phyloP scores from a whole-genome alignment of 768 basidiomycete genomes.

The Mycena alexandri region DNA sequence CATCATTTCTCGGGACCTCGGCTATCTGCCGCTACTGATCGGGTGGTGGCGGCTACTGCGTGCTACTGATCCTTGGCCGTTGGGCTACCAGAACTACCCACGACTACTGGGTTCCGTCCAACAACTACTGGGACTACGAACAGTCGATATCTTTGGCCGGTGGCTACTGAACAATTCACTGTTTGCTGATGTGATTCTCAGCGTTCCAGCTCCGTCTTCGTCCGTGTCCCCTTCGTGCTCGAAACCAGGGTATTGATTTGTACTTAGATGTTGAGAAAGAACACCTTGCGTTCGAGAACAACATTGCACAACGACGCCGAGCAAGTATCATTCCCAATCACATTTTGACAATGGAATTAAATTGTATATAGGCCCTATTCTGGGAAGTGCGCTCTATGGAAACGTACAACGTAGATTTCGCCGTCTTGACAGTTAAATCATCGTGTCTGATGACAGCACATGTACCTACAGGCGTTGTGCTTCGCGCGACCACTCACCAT shows the following conservation, averaged over 20 bases:
- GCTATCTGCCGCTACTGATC: too few species aligned
- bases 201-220: constrained; percentile 17
- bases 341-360: not conserved
- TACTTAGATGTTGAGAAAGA: constrained; percentile 14
- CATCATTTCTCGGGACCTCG: too few species aligned
- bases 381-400: constrained; percentile 27
- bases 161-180: too few species aligned
- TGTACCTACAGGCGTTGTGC: constrained; percentile 40
- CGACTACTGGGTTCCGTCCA: too few species aligned
- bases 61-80: too few species aligned
- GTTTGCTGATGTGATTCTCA: not conserved
- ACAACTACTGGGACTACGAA: too few species aligned
- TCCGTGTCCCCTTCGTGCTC: not conserved
- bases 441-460: not conserved
- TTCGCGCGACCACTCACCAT: constrained; percentile 39
- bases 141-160: too few species aligned
- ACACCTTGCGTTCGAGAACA: not conserved
- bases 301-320: constrained; percentile 10
- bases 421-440: not conserved
- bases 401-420: constrained; percentile 40
- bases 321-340: not conserved
- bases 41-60: too few species aligned
- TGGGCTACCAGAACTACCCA: too few species aligned
- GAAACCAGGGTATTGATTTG: too few species aligned
- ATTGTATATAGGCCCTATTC: constrained; percentile 13